phyloP scores from a whole-genome alignment of 352 stramenopile genomes.

The Globisporangium polare region DNA sequence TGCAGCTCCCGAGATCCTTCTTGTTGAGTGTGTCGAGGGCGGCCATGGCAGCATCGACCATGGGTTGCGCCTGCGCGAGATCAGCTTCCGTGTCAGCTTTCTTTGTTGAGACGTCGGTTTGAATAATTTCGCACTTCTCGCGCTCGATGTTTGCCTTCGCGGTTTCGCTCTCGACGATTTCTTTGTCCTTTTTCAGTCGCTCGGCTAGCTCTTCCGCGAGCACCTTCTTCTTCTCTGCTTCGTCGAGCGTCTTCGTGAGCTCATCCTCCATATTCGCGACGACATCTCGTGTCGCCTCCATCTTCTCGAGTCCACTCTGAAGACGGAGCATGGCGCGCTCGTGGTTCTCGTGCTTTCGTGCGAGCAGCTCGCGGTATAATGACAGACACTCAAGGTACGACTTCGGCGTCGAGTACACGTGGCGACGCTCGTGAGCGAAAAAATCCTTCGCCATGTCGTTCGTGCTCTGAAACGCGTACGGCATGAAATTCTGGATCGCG shows the following conservation, averaged over 20 bases:
- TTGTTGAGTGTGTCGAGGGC: slow-evolving; percentile 89
- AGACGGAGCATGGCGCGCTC: slow-evolving; percentile 73
- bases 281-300: slow-evolving; percentile 84
- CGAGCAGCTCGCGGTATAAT: slow-evolving; percentile 79
- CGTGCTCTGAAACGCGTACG: slow-evolving; percentile 91
- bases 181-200: slow-evolving; percentile 89
- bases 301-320: slow-evolving; percentile 88
- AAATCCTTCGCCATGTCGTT: slow-evolving; percentile 87
- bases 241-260: slow-evolving; percentile 84
- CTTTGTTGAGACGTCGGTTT: slow-evolving; percentile 89
- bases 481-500: slow-evolving; percentile 91
- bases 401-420: slow-evolving; percentile 93
- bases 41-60: slow-evolving; percentile 86
- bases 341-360: slow-evolving; percentile 57
- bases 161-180: slow-evolving; percentile 91
- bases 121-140: slow-evolving; percentile 89
- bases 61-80: slow-evolving; percentile 66
- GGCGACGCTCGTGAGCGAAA: slow-evolving; percentile 64
- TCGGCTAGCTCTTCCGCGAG: slow-evolving; percentile 92
- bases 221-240: slow-evolving; percentile 91
- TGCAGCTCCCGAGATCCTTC: slow-evolving; percentile 88
- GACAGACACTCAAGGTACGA: slow-evolving; percentile 91
- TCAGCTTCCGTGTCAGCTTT: slow-evolving; percentile 81
- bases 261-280: slow-evolving; percentile 92
- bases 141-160: slow-evolving; percentile 87